Evolutionary conservation across 495 filamentous ascomycete species (phyloP).

Genomic region (Cryomyces minteri): DNA sequence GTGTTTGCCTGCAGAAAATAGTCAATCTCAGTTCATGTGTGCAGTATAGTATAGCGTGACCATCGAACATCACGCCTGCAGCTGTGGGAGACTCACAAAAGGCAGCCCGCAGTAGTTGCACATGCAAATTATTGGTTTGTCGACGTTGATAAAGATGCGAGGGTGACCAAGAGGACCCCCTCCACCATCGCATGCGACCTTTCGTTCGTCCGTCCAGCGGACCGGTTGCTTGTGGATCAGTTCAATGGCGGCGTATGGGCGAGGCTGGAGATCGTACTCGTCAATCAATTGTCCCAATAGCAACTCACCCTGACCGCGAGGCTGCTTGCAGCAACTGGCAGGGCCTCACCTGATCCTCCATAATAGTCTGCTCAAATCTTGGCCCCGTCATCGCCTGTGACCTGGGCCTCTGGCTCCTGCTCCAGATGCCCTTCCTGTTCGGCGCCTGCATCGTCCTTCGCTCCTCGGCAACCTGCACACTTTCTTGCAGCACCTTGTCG

Average conservation of each 20-base stretch:
- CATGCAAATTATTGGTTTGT: slow-evolving; percentile 80
- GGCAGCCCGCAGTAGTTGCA: slow-evolving; percentile 94
- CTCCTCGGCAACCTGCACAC: slow-evolving; percentile 38
- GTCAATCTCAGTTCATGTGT: not conserved
- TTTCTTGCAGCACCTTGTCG: slow-evolving; percentile 32
- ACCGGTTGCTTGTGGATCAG: slow-evolving; percentile 94
- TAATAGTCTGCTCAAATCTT: slow-evolving; percentile 90
- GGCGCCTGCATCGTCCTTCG: slow-evolving; percentile 59
- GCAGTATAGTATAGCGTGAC: not conserved
- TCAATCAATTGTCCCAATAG: not conserved
- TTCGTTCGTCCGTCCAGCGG: slow-evolving; percentile 62
- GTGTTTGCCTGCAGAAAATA: slow-evolving; percentile 53
- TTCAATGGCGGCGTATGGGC: slow-evolving; percentile 75
- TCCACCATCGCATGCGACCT: slow-evolving; percentile 83
- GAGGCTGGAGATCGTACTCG: slow-evolving; percentile 37
- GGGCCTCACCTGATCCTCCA: slow-evolving; percentile 61
- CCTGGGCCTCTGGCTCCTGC: slow-evolving; percentile 62
- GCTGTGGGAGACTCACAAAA: slow-evolving; percentile 43
- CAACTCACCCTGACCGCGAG: not conserved
- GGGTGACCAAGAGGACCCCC: slow-evolving; percentile 87
- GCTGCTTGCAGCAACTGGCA: not conserved
- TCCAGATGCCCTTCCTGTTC: slow-evolving; percentile 68
- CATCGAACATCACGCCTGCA: too few species aligned
- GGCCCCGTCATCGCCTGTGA: slow-evolving; percentile 75
- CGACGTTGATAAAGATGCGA: slow-evolving; percentile 88